Conservation (phyloP, 257 asterid species). For the Cruciata laevipes region DNA sequence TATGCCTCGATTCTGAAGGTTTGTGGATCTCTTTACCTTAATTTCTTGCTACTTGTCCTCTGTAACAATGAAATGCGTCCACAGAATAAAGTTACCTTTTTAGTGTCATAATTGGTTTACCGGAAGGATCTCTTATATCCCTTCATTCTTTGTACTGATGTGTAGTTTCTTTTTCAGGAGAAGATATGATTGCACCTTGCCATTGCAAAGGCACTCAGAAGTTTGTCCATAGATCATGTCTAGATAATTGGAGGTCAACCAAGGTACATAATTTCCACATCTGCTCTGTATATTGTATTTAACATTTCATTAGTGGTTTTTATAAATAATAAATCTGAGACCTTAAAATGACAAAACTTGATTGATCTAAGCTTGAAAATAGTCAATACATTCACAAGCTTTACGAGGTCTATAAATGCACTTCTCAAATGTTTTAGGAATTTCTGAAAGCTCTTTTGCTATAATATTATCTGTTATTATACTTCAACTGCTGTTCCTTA, state of each 20-base stretch:
- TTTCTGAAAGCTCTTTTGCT: neutral
- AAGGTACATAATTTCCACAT: conserved; percentile 44
- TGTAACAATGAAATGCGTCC: conserved; percentile 1
- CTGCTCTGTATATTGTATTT: neutral
- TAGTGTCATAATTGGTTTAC: neutral
- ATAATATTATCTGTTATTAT: neutral
- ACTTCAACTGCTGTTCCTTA: neutral
- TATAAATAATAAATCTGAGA: neutral
- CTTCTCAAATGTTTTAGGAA: neutral
- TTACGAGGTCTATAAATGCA: neutral
- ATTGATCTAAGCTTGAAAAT: neutral
- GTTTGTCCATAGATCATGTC: conserved; percentile 94
- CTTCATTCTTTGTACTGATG: conserved; percentile 9
- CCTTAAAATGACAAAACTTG: neutral
- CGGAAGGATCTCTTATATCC: neutral
- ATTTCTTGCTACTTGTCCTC: conserved; percentile 6
- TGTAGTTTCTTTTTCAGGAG: conserved; percentile 48
- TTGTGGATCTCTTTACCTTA: conserved; percentile 11
- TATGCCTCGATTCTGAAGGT: conserved; percentile 97
- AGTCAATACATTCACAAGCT: neutral
- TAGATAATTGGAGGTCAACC: conserved; percentile 98
- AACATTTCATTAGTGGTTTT: neutral
- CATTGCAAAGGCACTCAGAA: conserved; percentile 98
- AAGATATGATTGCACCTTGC: conserved; percentile 96
- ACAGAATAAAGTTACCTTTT: neutral